These are phyloP conservation scores for Geotrichum cucujoidarum DNA, from an alignment of 1,139 yeast genomes.

Conservation along the genomic window DNA sequence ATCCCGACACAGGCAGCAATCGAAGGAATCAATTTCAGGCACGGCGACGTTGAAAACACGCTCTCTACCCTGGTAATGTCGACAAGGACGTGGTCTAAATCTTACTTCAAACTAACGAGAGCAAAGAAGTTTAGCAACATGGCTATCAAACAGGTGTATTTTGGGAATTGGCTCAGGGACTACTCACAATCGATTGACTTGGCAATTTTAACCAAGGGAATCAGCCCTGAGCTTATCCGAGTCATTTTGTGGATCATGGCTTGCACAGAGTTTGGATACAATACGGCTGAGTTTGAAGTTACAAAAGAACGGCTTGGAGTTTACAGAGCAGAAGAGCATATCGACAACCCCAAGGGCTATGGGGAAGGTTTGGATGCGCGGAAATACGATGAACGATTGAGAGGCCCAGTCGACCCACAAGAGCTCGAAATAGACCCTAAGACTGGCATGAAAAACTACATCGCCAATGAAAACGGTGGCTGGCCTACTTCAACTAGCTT, in stretches of 20 bases:
- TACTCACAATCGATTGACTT: conserved; percentile 31
- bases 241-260: conserved; percentile 28
- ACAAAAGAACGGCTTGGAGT: conserved; percentile 28
- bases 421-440: conserved; percentile 27
- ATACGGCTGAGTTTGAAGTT: conserved; percentile 30
- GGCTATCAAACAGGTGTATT: conserved; percentile 28
- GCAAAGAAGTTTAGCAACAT: conserved; percentile 27
- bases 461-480: conserved; percentile 27
- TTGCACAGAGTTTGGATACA: conserved; percentile 29
- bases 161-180: conserved; percentile 32
- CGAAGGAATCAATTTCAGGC: conserved; percentile 28
- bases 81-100: conserved; percentile 17
- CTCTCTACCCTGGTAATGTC: conserved; percentile 21
- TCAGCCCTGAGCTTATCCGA: conserved; percentile 25
- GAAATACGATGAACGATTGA: conserved; percentile 22
- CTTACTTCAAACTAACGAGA: conserved; percentile 21
- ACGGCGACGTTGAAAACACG: conserved; percentile 31
- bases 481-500: conserved; percentile 28
- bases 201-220: conserved; percentile 26
- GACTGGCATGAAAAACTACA: conserved; percentile 31
- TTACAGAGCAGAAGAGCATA: conserved; percentile 31
- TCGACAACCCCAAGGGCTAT: conserved; percentile 30
- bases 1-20: conserved; percentile 27
- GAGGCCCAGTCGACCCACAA: conserved; percentile 29
- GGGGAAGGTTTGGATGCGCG: conserved; percentile 26